Evolutionary conservation across 2,329 filamentous ascomycete species (phyloP).

Genomic region (Claviceps purpurea): DNA sequence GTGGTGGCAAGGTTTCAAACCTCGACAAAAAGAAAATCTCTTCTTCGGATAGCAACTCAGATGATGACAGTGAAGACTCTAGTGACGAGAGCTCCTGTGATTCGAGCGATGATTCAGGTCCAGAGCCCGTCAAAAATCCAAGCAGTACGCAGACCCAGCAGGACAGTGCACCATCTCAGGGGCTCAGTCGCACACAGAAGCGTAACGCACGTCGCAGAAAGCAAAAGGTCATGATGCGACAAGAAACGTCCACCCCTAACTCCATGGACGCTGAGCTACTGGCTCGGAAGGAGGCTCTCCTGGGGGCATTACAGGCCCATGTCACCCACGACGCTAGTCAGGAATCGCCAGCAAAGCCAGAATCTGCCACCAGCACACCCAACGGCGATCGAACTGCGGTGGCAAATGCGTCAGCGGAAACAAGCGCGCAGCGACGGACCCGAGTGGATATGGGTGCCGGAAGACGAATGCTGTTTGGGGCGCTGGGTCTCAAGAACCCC

Average conservation of each 20-base stretch:
- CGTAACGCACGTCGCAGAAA: conserved; percentile 37
- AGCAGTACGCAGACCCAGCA: not conserved
- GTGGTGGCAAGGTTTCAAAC: not conserved
- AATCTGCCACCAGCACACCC: not conserved
- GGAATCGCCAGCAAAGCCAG: not conserved
- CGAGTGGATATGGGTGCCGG: conserved; percentile 42
- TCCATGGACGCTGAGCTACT: conserved; percentile 15
- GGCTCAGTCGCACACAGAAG: conserved; percentile 32
- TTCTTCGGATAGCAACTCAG: conserved; percentile 1
- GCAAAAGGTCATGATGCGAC: conserved; percentile 14
- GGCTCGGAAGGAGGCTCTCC: conserved; percentile 27
- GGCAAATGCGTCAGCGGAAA: not conserved
- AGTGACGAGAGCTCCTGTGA: conserved; percentile 11
- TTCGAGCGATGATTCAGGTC: conserved; percentile 6
- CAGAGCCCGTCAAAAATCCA: conserved; percentile 9
- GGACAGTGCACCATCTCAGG: conserved; percentile 15
- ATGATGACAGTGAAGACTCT: conserved; percentile 9
- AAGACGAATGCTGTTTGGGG: conserved; percentile 56
- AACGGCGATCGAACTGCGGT: not conserved
- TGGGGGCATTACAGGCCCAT: conserved; percentile 9
- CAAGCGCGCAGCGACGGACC: not conserved
- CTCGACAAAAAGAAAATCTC: not conserved
- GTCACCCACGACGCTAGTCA: not conserved
- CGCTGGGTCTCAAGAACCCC: conserved; percentile 55
- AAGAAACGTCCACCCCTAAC: conserved; percentile 1